Percentiles rank a stretch among this genome's conserved stretches.
Conservation (phyloP, 2,329 filamentous ascomycete species). For the Aspergillus pseudonomiae region DNA sequence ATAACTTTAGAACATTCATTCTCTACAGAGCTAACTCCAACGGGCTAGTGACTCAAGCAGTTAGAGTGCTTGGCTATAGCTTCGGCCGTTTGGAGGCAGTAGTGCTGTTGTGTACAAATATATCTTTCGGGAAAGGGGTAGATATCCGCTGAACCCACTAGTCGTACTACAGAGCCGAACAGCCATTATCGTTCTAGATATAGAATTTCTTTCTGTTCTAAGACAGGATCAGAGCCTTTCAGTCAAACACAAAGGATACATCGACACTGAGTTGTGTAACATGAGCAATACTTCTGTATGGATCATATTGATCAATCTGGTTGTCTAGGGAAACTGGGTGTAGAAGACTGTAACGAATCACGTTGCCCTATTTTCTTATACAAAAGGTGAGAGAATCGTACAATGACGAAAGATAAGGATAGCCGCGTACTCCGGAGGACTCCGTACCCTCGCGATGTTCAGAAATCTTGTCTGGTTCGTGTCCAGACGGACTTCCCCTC, state of each 20-base stretch:
- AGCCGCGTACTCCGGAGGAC: background rate
- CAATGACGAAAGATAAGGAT: background rate
- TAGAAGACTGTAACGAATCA: background rate
- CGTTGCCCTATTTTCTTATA: background rate
- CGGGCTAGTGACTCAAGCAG: background rate
- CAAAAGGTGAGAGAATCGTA: background rate
- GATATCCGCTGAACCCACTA: background rate
- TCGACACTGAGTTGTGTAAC: background rate
- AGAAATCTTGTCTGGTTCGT: background rate
- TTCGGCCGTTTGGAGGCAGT: background rate
- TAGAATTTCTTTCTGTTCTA: background rate
- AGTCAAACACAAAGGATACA: background rate
- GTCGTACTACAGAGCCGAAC: background rate
- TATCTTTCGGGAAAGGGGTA: background rate
- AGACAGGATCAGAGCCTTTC: background rate
- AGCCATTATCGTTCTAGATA: background rate
- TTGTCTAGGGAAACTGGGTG: conserved; percentile 4
- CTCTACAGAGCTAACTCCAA: background rate
- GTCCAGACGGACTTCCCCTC: conserved; percentile 7
- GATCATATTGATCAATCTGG: background rate
- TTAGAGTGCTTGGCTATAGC: background rate
- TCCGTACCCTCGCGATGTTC: background rate
- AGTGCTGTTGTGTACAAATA: no score
- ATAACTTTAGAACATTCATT: background rate
- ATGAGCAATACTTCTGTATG: background rate